Evolutionary conservation across 768 basidiomycete genomes (phyloP).

Genomic region (Trametes punicea): DNA sequence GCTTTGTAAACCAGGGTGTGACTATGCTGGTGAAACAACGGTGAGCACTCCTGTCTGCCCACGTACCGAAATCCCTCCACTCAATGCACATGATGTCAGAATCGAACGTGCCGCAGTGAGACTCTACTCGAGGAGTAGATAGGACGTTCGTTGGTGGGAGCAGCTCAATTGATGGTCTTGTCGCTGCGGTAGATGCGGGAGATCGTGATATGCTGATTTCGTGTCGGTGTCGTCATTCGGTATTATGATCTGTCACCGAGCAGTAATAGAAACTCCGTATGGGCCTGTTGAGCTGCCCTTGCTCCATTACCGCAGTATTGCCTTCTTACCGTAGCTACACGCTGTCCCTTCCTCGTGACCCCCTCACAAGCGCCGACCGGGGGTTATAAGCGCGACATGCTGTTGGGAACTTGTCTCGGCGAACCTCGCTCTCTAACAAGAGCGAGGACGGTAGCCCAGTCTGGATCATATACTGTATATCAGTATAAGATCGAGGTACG

Average conservation of each 20-base stretch:
- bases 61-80: background rate
- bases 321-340: background rate
- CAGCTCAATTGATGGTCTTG: background rate
- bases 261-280: background rate
- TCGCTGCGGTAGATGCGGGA: background rate
- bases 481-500: too few relatives aligned
- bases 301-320: background rate
- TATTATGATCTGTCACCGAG: background rate
- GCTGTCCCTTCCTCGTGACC: background rate
- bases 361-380: background rate
- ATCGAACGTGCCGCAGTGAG: constrained; percentile 10
- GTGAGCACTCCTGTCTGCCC: constrained; percentile 22
- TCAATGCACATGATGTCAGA: background rate
- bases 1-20: constrained; percentile 54
- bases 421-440: background rate
- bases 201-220: background rate
- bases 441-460: background rate
- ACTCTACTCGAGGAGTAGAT: background rate
- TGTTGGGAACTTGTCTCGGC: background rate
- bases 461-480: background rate
- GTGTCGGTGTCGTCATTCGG: too few relatives aligned
- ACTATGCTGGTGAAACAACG: constrained; percentile 59
- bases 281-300: background rate
- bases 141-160: background rate
- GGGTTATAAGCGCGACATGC: background rate